Evolutionary conservation across 2,329 filamentous ascomycete species (phyloP).

Genomic region (Nemania sp.): DNA sequence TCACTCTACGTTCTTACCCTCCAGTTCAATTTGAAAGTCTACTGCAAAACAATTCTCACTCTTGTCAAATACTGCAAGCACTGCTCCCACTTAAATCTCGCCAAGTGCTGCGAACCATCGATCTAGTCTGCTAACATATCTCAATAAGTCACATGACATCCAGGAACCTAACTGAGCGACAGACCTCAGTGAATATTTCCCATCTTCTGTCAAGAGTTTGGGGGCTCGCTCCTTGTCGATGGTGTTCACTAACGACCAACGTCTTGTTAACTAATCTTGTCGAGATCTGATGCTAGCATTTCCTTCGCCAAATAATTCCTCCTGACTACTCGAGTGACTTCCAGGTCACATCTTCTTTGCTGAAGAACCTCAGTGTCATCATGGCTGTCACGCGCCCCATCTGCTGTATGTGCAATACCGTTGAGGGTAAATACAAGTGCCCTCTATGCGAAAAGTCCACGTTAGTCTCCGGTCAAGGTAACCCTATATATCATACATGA

Average conservation of each 20-base stretch:
- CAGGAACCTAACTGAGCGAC: not conserved
- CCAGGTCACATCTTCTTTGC: not conserved
- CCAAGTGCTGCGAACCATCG: not conserved
- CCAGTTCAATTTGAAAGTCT: not conserved
- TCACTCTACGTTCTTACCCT: not conserved
- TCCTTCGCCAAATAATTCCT: not conserved
- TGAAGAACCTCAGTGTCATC: not conserved
- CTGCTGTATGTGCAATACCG: slow-evolving; percentile 66
- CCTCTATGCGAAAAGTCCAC: slow-evolving; percentile 68
- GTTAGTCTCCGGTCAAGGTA: slow-evolving; percentile 56
- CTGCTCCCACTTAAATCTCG: not conserved
- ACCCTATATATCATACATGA: not conserved
- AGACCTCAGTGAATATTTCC: not conserved
- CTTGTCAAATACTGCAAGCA: not conserved
- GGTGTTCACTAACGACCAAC: too few species aligned
- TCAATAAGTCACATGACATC: not conserved
- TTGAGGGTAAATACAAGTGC: slow-evolving; percentile 71
- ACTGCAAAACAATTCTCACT: not conserved
- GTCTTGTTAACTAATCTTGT: not conserved
- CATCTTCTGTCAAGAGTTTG: not conserved
- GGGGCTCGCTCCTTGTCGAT: too few species aligned
- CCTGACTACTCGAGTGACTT: not conserved
- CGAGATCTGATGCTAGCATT: not conserved
- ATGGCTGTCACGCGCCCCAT: slow-evolving; percentile 46
- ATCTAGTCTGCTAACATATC: slow-evolving; percentile 6